Conservation (phyloP, 1,284 basidiomycete species). For the Ganoderma lingzhi region DNA sequence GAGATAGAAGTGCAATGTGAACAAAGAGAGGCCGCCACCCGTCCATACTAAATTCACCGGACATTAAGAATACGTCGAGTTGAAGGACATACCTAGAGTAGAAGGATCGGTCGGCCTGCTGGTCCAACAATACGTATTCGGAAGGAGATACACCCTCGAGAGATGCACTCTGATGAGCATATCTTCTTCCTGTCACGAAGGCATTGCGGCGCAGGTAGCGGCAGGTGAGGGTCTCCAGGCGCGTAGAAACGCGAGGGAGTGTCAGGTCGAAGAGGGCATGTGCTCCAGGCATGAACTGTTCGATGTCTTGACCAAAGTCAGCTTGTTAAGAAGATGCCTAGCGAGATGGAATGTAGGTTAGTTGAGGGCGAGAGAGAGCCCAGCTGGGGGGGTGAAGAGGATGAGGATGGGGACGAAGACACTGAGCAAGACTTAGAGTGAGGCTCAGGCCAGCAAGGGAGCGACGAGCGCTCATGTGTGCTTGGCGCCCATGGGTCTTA, state of each 20-base stretch:
- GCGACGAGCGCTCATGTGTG: not conserved
- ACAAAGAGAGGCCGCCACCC: not conserved
- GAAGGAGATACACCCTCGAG: not conserved
- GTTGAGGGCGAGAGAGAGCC: not conserved
- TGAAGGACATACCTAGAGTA: conserved; percentile 24
- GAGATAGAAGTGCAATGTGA: not conserved
- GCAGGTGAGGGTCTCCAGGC: conserved; percentile 22
- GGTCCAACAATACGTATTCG: conserved; percentile 10
- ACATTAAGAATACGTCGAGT: not conserved
- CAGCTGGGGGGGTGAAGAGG: not conserved
- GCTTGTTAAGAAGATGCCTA: not conserved
- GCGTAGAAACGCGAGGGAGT: conserved; percentile 30
- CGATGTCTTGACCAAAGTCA: not conserved
- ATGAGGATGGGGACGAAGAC: not conserved
- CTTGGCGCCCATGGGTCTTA: no score
- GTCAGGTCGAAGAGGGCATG: conserved; percentile 35
- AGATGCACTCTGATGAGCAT: conserved; percentile 19
- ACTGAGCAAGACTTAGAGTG: not conserved
- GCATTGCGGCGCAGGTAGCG: conserved; percentile 5
- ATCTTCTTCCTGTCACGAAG: conserved; percentile 6
- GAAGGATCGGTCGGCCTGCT: conserved; percentile 19
- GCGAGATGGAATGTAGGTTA: not conserved
- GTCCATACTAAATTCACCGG: not conserved
- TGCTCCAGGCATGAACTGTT: conserved; percentile 28
- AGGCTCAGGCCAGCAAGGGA: not conserved